A percentile compares a stretch with the other conserved stretches of the same genome.
These are phyloP conservation scores for Daldinia bambusicola DNA, from an alignment of 495 filamentous ascomycete species.

Conservation along the genomic window DNA sequence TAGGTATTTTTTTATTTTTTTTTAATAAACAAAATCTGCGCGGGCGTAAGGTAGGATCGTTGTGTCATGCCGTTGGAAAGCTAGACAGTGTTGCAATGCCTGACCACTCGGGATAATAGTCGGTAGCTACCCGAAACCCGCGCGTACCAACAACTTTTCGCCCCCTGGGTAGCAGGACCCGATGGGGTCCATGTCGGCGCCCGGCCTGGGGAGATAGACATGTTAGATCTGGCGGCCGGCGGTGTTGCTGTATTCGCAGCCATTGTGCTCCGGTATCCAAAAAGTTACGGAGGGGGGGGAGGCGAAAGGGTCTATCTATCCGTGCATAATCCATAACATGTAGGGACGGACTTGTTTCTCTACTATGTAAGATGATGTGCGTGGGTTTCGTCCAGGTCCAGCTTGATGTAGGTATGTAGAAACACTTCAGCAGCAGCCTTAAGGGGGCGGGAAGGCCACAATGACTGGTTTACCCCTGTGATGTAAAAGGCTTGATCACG, in stretches of 20 bases:
- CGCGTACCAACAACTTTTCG: neutral
- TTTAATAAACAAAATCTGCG: neutral
- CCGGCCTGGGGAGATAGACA: constrained; percentile 33
- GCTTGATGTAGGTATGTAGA: constrained; percentile 6
- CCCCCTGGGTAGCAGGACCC: constrained; percentile 22
- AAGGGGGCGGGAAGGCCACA: constrained; percentile 6
- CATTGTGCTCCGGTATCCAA: constrained; percentile 33
- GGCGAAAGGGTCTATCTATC: constrained; percentile 6
- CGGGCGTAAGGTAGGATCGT: neutral
- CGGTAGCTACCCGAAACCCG: constrained; percentile 36
- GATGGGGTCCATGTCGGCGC: constrained; percentile 34
- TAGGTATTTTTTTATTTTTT: no score
- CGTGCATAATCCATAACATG: constrained; percentile 11
- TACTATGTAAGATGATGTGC: constrained; percentile 10
- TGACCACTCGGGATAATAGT: constrained; percentile 32
- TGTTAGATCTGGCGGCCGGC: constrained; percentile 41
- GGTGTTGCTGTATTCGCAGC: constrained; percentile 17
- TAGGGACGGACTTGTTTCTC: neutral
- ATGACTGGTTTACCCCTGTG: constrained; percentile 10
- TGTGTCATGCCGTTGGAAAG: constrained; percentile 15
- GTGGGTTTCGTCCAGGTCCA: constrained; percentile 8
- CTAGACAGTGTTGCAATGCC: constrained; percentile 17
- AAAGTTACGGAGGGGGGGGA: constrained; percentile 5
- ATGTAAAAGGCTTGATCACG: constrained; percentile 29
- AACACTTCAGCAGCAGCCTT: constrained; percentile 5